Evolutionary conservation across 176 grass and related monocot genomes (phyloP).

Genomic region (Alopecurus myosuroides): DNA sequence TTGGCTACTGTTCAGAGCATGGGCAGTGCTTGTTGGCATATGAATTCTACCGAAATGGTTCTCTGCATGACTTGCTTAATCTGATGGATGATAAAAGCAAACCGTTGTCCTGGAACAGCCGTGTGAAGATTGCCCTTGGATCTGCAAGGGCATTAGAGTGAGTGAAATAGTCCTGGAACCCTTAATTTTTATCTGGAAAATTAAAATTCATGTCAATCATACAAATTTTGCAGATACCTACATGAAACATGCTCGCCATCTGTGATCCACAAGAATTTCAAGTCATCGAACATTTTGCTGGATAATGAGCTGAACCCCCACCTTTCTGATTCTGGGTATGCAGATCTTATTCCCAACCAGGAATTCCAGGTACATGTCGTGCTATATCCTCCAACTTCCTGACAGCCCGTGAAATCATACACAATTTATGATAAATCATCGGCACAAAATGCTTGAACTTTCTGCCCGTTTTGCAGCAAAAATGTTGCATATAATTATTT

Average conservation of each 20-base stretch:
- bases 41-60: conserved; percentile 68
- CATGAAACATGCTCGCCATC: conserved; percentile 92
- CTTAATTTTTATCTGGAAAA: not conserved
- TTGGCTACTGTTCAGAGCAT: conserved; percentile 88
- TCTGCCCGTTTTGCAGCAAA: not conserved
- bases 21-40: conserved; percentile 78
- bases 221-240: conserved; percentile 60
- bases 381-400: not conserved
- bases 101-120: conserved; percentile 69
- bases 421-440: not conserved
- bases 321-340: conserved; percentile 83
- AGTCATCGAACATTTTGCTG: conserved; percentile 89
- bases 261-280: conserved; percentile 80
- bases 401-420: not conserved
- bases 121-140: conserved; percentile 90
- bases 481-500: not conserved
- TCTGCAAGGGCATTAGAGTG: conserved; percentile 96
- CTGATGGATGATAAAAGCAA: conserved; percentile 52
- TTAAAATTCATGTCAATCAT: not conserved
- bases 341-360: conserved; percentile 48
- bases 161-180: conserved; percentile 1
- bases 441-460: not conserved
- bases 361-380: conserved; percentile 64
- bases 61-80: conserved; percentile 68
- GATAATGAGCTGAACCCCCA: conserved; percentile 79